Evolutionary conservation across 1,284 basidiomycete species (phyloP).

Genomic region (Leucoagaricus sp.): DNA sequence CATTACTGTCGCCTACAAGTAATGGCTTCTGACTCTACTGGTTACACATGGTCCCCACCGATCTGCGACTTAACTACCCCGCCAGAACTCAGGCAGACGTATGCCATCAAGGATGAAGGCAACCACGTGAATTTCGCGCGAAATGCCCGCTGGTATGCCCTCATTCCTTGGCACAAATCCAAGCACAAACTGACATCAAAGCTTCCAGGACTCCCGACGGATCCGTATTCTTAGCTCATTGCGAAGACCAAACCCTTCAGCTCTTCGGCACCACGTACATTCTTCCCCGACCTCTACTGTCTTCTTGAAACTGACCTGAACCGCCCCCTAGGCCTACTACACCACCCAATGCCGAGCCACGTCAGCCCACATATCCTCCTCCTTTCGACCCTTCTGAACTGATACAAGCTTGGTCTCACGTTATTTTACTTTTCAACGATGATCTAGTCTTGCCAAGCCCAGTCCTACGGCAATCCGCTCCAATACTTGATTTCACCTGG

Average conservation of each 20-base stretch:
- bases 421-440: too few species aligned
- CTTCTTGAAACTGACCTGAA: too few species aligned
- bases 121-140: conserved; percentile 14
- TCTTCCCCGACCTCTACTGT: too few species aligned
- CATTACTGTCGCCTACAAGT: neutral
- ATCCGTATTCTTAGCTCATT: conserved; percentile 55
- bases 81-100: neutral
- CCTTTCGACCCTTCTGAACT: too few species aligned
- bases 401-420: too few species aligned
- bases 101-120: neutral
- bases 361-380: neutral
- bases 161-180: neutral
- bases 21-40: neutral
- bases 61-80: neutral
- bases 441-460: conserved; percentile 16
- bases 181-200: conserved; percentile 1
- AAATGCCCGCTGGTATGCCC: conserved; percentile 15
- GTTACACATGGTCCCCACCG: conserved; percentile 11
- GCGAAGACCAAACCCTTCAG: conserved; percentile 60
- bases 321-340: conserved; percentile 9
- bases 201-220: conserved; percentile 67
- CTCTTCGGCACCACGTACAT: conserved; percentile 33
- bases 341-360: neutral
- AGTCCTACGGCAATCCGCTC: conserved; percentile 55
- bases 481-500: conserved; percentile 79